phyloP scores from a whole-genome alignment of 352 stramenopile genomes.

The Pythium myriotylum region DNA sequence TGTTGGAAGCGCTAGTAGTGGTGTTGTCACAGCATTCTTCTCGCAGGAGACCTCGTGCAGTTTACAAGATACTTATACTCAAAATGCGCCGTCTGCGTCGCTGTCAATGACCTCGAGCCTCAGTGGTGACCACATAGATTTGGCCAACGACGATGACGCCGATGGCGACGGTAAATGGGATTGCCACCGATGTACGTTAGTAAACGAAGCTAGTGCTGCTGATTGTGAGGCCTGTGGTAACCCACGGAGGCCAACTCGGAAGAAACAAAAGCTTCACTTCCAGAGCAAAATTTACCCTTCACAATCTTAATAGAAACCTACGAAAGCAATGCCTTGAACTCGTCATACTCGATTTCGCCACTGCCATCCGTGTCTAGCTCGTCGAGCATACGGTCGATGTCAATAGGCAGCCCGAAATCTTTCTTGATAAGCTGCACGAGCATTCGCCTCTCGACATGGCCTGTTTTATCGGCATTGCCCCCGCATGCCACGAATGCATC shows the following conservation, averaged over 20 bases:
- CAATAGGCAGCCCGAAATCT: conserved; percentile 95
- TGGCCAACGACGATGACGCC: background rate
- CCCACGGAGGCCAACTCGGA: conserved; percentile 47
- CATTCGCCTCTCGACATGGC: conserved; percentile 89
- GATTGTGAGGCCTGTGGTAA: conserved; percentile 74
- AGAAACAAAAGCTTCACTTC: conserved; percentile 74
- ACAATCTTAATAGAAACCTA: conserved; percentile 28
- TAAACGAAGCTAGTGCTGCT: conserved; percentile 55
- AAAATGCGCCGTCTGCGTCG: conserved; percentile 16
- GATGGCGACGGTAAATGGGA: conserved; percentile 45
- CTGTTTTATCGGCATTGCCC: conserved; percentile 89
- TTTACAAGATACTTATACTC: conserved; percentile 24
- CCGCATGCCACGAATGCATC: conserved; percentile 96
- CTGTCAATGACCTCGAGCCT: background rate
- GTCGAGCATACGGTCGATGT: conserved; percentile 96
- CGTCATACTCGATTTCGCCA: conserved; percentile 96
- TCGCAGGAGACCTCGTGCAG: conserved; percentile 12
- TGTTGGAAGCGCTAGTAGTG: conserved; percentile 2
- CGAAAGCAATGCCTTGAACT: conserved; percentile 94
- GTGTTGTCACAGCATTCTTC: conserved; percentile 10
- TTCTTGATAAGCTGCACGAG: conserved; percentile 96
- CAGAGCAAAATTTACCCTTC: conserved; percentile 76
- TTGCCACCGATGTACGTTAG: conserved; percentile 77
- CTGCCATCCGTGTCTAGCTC: conserved; percentile 94
- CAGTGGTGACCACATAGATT: background rate